Evolutionary conservation across 352 stramenopile species (phyloP), one percentile per base, ranked within the genome.

Genomic region (Blastocystis hominis): DNA sequence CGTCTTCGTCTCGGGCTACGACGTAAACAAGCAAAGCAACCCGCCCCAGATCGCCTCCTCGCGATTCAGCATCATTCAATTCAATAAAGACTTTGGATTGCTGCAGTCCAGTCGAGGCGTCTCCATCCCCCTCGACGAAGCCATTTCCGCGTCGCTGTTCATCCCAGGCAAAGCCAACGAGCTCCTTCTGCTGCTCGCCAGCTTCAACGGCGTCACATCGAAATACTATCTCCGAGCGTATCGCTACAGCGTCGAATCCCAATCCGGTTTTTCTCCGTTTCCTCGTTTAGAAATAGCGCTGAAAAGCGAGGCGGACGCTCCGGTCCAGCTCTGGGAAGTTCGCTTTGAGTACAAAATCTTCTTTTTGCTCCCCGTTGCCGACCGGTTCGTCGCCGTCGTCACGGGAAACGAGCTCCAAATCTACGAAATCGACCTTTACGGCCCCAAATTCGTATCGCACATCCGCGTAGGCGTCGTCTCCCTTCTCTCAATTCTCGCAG

Each of bases 121-220:
- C 10, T 59, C 50, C n/a, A 59, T 59, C 50, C 10, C n/a, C 10
- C 13, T n/a, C 10, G n/a, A 59, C n/a, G 50, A 59, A 59, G 50
- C 50, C n/a, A 59, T 59, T 3, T 59, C 50, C n/a, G 50, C 50
- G 13, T 13, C 68, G 72, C 72, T 84, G 72, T 68, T 84, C 68
- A n/a, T 59, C 10, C 13, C 17, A 10, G 72, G 62, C 15, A 53
- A 40, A 34, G 38, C 44, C 15, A 53, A 53, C 15, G 30, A 61
- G 17, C 47, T 50, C 40, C 68, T 46, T 20, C 20, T 84, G 20
- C 10, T 84, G n/a, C 17, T 84, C 30, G 72, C 47, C 2, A 66
- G 20, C 34, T 72, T 72, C 38, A 72, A 38, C 9, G 62, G 62
- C 1, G 9, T 20, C 38, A 24, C 54, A 13, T 10, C 5, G 17